phyloP scores from a whole-genome alignment of 208 protist species.

The Histomonas meleagridis region DNA sequence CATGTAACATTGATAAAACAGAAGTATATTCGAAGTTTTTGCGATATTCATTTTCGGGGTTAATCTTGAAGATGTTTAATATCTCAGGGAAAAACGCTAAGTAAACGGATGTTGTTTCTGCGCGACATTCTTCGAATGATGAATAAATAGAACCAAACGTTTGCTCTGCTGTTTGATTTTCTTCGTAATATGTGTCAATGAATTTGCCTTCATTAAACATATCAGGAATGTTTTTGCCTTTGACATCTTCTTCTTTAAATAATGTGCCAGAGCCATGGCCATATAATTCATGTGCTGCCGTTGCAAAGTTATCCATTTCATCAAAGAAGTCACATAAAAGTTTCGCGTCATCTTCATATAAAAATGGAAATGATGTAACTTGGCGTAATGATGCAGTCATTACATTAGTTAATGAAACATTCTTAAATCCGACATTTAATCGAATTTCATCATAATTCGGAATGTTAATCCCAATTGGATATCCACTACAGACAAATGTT shows the following conservation, averaged over 20 bases:
- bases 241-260: slow-evolving; percentile 17
- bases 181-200: slow-evolving; percentile 41
- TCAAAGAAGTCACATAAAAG: background rate
- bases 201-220: background rate
- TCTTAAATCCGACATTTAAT: slow-evolving; percentile 47
- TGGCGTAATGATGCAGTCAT: background rate
- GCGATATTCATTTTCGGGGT: background rate
- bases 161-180: slow-evolving; percentile 39
- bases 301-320: slow-evolving; percentile 35
- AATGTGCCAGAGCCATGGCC: slow-evolving; percentile 46
- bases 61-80: slow-evolving; percentile 41
- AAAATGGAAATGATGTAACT: background rate
- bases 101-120: slow-evolving; percentile 44
- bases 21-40: background rate
- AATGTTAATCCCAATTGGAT: slow-evolving; percentile 52
- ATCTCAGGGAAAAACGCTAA: slow-evolving; percentile 36
- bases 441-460: slow-evolving; percentile 52
- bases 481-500: slow-evolving; percentile 40
- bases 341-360: background rate
- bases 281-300: slow-evolving; percentile 49
- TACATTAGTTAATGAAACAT: slow-evolving; percentile 48
- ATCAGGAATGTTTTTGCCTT: background rate
- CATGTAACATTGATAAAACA: slow-evolving; percentile 35
- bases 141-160: slow-evolving; percentile 40
- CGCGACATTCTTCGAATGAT: slow-evolving; percentile 47